A percentile compares a stretch with the other conserved stretches of the same genome.
Evolutionary conservation across 352 stramenopile genomes (phyloP).

Genomic region (Pythium chondricola): DNA sequence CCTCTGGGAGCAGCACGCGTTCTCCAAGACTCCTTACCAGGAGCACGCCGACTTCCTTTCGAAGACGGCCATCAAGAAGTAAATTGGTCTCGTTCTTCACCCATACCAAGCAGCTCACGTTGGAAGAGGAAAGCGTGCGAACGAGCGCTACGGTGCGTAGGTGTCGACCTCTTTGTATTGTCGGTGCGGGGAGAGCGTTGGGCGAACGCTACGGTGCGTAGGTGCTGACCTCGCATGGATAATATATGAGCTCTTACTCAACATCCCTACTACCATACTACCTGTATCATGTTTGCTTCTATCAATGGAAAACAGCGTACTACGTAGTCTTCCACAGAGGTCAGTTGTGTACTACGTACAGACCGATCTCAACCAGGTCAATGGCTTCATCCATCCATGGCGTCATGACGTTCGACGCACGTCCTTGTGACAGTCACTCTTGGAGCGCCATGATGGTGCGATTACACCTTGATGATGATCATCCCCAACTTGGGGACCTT

Average conservation of each 20-base stretch:
- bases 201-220: slow-evolving; percentile 89
- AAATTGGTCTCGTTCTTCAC: slow-evolving; percentile 33
- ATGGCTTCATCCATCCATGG: no score
- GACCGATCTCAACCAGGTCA: no score
- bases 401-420: no score
- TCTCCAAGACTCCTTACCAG: slow-evolving; percentile 94
- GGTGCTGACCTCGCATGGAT: slow-evolving; percentile 65
- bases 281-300: not conserved
- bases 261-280: not conserved
- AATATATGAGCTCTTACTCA: slow-evolving; percentile 25
- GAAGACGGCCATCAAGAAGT: slow-evolving; percentile 93
- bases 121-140: slow-evolving; percentile 71
- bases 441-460: no score
- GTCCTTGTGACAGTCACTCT: no score
- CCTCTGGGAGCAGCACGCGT: slow-evolving; percentile 96
- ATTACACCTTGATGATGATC: no score
- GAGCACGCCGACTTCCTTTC: slow-evolving; percentile 99
- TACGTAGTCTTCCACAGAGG: no score
- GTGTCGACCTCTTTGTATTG: slow-evolving; percentile 81
- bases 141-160: slow-evolving; percentile 88
- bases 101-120: slow-evolving; percentile 17
- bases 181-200: slow-evolving; percentile 61
- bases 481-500: no score
- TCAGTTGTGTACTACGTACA: no score
- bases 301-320: no score